A percentile compares a stretch with the other conserved stretches of the same genome.
phyloP scores from a whole-genome alignment of 83 land plant species.

The Diphasiastrum complanatum region DNA sequence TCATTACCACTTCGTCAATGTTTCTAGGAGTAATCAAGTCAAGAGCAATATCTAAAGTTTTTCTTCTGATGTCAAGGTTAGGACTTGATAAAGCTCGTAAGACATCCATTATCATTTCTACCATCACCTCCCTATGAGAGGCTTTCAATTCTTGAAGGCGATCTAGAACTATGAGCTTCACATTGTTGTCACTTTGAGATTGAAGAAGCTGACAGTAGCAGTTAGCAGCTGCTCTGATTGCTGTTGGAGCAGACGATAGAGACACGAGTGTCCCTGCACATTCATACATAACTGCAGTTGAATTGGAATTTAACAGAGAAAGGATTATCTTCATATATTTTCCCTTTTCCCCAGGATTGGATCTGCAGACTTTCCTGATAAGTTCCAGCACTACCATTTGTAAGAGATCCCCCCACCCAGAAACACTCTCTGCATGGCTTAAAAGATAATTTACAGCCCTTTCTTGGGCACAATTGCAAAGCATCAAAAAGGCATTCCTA shows the following conservation, averaged over 20 bases:
- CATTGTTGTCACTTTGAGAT: constrained; percentile 87
- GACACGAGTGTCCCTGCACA: constrained; percentile 79
- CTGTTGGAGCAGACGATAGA: constrained; percentile 78
- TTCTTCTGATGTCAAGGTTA: constrained; percentile 66
- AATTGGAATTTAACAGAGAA: constrained; percentile 54
- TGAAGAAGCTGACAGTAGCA: constrained; percentile 75
- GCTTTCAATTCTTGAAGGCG: constrained; percentile 68
- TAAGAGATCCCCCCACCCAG: constrained; percentile 62
- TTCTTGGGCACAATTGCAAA: constrained; percentile 68
- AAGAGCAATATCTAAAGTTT: constrained; percentile 65
- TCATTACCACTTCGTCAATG: constrained; percentile 71
- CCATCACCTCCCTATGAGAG: constrained; percentile 71
- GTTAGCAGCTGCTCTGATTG: constrained; percentile 77
- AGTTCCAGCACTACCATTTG: constrained; percentile 86
- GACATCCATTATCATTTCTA: constrained; percentile 84
- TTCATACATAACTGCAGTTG: constrained; percentile 73
- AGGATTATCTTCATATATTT: constrained; percentile 72
- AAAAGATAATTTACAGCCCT: constrained; percentile 62
- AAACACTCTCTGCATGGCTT: constrained; percentile 36
- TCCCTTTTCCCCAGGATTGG: constrained; percentile 62
- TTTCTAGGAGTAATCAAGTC: constrained; percentile 71
- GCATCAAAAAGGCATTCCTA: constrained; percentile 86
- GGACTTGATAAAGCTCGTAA: constrained; percentile 73
- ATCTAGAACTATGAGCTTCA: constrained; percentile 76
- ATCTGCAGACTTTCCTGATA: constrained; percentile 69